Conservation (phyloP, 2,329 filamentous ascomycete species). For the Clonostachys sp. region DNA sequence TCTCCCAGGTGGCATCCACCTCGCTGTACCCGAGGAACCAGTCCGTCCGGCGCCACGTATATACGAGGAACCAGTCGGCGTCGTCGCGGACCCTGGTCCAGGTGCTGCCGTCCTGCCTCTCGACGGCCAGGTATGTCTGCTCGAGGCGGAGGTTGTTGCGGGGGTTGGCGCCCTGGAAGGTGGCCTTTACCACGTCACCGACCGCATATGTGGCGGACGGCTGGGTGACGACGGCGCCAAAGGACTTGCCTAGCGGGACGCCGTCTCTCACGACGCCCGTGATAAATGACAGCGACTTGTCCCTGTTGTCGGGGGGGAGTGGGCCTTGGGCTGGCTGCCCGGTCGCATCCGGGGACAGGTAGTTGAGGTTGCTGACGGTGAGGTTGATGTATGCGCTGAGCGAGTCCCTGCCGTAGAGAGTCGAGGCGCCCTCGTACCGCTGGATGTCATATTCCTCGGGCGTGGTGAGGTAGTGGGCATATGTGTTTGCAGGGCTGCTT, state of each 20-base stretch:
- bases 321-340: conserved; percentile 46
- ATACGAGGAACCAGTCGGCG: conserved; percentile 78
- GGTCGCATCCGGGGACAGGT: conserved; percentile 28
- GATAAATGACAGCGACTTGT: conserved; percentile 76
- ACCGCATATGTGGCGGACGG: conserved; percentile 47
- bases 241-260: conserved; percentile 59
- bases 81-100: conserved; percentile 73
- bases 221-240: conserved; percentile 62
- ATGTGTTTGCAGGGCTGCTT: conserved; percentile 85
- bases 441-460: conserved; percentile 79
- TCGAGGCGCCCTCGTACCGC: conserved; percentile 93
- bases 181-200: conserved; percentile 59
- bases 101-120: conserved; percentile 42
- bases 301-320: conserved; percentile 72
- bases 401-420: conserved; percentile 78
- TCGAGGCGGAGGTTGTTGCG: conserved; percentile 81
- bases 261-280: conserved; percentile 72
- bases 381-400: conserved; percentile 85
- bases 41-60: conserved; percentile 71
- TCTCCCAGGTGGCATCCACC: conserved; percentile 76
- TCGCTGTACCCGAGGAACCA: conserved; percentile 69
- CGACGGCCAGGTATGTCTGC: conserved; percentile 72
- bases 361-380: conserved; percentile 57
- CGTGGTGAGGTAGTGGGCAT: conserved; percentile 78
- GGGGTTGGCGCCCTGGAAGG: conserved; percentile 84